These are phyloP conservation scores for Colletotrichum falcatum DNA, from an alignment of 2,329 filamentous ascomycete species.

Conservation along the genomic window DNA sequence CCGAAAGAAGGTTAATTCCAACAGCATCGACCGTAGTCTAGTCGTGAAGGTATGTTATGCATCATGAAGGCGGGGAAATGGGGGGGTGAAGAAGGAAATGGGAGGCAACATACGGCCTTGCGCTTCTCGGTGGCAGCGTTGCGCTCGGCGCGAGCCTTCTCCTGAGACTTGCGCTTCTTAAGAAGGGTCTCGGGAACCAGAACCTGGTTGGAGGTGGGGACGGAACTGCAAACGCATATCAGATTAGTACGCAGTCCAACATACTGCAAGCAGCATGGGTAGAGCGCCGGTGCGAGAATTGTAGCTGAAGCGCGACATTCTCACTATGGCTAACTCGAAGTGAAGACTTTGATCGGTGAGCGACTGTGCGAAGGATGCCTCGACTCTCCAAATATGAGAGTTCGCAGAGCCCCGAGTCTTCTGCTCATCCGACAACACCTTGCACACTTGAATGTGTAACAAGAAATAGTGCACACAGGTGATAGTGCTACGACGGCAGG, in stretches of 20 bases:
- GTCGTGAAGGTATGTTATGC: constrained; percentile 88
- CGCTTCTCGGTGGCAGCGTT: constrained; percentile 83
- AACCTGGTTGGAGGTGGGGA: constrained; percentile 94
- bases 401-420: neutral
- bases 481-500: constrained; percentile 46
- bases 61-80: constrained; percentile 71
- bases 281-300: constrained; percentile 92
- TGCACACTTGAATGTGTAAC: constrained; percentile 56
- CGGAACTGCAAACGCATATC: constrained; percentile 74
- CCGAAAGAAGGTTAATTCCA: constrained; percentile 99
- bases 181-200: constrained; percentile 99
- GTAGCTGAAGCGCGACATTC: constrained; percentile 93
- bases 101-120: constrained; percentile 82
- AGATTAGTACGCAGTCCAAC: constrained; percentile 86
- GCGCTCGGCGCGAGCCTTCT: constrained; percentile 96
- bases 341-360: constrained; percentile 85
- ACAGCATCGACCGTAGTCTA: constrained; percentile 98
- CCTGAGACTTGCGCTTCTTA: constrained; percentile 99
- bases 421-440: constrained; percentile 84
- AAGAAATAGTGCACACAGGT: constrained; percentile 63
- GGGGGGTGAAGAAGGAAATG: constrained; percentile 9
- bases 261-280: constrained; percentile 67
- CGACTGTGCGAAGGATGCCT: constrained; percentile 41
- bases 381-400: constrained; percentile 25
- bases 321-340: constrained; percentile 88